phyloP scores from a whole-genome alignment of 2,329 filamentous ascomycete species.

The Alternaria burnsii region DNA sequence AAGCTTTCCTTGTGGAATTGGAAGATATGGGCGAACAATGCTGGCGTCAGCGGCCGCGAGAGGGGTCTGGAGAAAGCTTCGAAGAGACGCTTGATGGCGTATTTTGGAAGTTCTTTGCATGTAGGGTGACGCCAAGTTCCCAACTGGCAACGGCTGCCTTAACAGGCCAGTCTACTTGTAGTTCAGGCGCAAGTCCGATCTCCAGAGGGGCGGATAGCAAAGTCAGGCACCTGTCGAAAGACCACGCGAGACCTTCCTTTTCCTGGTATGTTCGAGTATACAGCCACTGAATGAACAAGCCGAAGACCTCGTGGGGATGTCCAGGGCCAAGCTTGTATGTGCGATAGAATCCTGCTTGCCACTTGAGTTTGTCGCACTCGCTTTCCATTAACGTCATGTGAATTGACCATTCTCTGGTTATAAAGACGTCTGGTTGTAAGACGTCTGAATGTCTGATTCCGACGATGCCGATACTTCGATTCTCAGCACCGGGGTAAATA shows the following conservation, averaged over 20 bases:
- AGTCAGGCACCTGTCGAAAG: neutral
- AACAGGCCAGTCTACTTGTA: neutral
- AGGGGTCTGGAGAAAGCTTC: neutral
- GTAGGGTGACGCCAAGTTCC: neutral
- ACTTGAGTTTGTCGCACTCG: neutral
- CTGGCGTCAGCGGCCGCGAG: neutral
- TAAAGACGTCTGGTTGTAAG: too few species aligned
- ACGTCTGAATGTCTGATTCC: too few species aligned
- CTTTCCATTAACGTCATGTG: neutral
- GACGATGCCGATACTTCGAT: too few species aligned
- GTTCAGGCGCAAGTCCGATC: neutral
- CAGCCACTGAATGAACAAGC: neutral
- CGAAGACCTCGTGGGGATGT: neutral
- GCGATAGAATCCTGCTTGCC: neutral
- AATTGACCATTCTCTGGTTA: too few species aligned
- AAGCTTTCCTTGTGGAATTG: fast-evolving
- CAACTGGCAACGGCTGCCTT: neutral
- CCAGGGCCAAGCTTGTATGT: neutral
- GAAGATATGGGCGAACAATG: neutral
- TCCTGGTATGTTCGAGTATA: neutral
- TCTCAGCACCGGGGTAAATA: too few species aligned
- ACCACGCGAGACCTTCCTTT: neutral
- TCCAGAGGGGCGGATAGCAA: neutral
- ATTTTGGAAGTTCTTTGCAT: neutral
- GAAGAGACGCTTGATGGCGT: neutral